Percentiles rank a stretch among this genome's conserved stretches.
Evolutionary conservation across 352 stramenopile species (phyloP).

Genomic region (Thalassiosira livingstoniorum): DNA sequence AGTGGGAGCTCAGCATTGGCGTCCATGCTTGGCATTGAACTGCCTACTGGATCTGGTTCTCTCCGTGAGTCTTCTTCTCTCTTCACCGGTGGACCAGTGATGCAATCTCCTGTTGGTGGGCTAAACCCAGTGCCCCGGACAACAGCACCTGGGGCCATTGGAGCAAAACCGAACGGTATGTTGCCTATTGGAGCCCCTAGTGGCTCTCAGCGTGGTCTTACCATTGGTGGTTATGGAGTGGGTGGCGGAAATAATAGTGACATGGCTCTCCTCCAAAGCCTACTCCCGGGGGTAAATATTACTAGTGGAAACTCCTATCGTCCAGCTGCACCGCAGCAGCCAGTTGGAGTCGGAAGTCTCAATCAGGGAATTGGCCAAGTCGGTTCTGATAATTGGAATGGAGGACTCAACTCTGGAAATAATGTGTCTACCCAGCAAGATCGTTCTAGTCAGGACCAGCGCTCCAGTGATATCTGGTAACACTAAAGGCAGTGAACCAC

Average conservation of each 20-base stretch:
- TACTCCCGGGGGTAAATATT: slow-evolving; percentile 84
- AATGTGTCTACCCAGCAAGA: slow-evolving; percentile 31
- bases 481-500: neutral
- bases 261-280: slow-evolving; percentile 83
- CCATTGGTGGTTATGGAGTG: slow-evolving; percentile 69
- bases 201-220: slow-evolving; percentile 52
- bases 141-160: slow-evolving; percentile 51
- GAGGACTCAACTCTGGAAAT: slow-evolving; percentile 23
- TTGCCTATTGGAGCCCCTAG: slow-evolving; percentile 45
- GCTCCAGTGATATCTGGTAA: slow-evolving; percentile 58
- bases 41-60: slow-evolving; percentile 80
- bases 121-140: slow-evolving; percentile 8
- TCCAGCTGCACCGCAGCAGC: slow-evolving; percentile 41
- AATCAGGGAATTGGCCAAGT: slow-evolving; percentile 29
- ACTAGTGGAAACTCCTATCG: slow-evolving; percentile 72
- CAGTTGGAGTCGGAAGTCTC: slow-evolving; percentile 54
- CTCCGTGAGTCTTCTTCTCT: slow-evolving; percentile 59
- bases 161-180: slow-evolving; percentile 50
- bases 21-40: slow-evolving; percentile 84
- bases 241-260: slow-evolving; percentile 70
- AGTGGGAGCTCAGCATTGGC: slow-evolving; percentile 77
- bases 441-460: slow-evolving; percentile 40
- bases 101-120: slow-evolving; percentile 39
- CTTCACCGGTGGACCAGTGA: slow-evolving; percentile 25
- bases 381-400: slow-evolving; percentile 44